Evolutionary conservation across 2,329 filamentous ascomycete species (phyloP), one percentile per base, ranked within the genome.

Genomic region (Diaporthe vaccinii): DNA sequence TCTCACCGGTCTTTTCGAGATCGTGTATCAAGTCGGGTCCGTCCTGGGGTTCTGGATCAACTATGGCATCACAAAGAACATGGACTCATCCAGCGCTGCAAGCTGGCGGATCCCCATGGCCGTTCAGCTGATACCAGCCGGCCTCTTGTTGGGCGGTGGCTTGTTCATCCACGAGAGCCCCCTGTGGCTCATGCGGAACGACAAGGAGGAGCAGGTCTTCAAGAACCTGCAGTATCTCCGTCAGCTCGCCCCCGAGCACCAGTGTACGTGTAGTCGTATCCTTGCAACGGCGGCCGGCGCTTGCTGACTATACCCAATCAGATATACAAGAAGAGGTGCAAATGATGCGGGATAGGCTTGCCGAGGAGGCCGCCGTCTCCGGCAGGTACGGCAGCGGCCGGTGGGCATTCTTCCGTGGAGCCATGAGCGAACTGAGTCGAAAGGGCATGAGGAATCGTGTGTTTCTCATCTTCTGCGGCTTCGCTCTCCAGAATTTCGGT

Each of bases 11-110:
- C 80, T 90, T 39, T 89, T 86, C 78, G 85, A 86, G 76, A 83
- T 91, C 12, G 86, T 88, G 0, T 90, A 90, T 76, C 89, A 91
- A 76, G 86, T 88, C 8, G 89, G 89, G 1, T 82, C 82, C 0
- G 76, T 86, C 8, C 82, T 91, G 6, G 89, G 89, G 17, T 91
- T 91, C 80, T 87, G 85, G 85, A 86, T 86, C 78, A 86, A 86
- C 79, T 86, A 85, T 51, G 85, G 85, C 67, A 85, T 86, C 76
- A 84, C 84, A 73, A 80, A 84, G 75, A 83, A 84, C 78, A 83
- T 86, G 80, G 78, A 82, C 59, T 77, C 78, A 53, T 76, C 61
- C 3, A 81, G 79, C 22, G 74, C 81, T 2, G 82, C 84, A 5
- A 82, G 84, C 65, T 89, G 87, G 87, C 82, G 86, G 9, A 84